Evolutionary conservation across 176 grass and related monocot genomes (phyloP).

Genomic region (Lolium multiflorum): DNA sequence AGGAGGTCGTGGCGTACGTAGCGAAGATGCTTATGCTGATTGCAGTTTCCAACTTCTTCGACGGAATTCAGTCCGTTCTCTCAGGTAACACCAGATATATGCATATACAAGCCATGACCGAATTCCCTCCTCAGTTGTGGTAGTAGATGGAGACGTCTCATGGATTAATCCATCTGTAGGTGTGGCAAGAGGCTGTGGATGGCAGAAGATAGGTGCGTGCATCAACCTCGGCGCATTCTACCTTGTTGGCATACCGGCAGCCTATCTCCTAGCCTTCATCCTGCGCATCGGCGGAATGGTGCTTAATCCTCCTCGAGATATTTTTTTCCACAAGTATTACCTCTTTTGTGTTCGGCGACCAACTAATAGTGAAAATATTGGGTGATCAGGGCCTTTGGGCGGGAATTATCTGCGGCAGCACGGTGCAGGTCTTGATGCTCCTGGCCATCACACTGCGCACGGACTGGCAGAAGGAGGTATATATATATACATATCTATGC

Average conservation of each 20-base stretch:
- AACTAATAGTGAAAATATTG: neutral
- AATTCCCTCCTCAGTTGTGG: too few relatives aligned
- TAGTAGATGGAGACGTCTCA: too few relatives aligned
- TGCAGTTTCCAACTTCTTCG: slow-evolving; percentile 46
- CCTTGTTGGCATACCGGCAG: slow-evolving; percentile 55
- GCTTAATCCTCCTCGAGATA: neutral
- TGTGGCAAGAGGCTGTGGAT: slow-evolving; percentile 73
- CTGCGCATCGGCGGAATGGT: slow-evolving; percentile 62
- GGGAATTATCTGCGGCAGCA: slow-evolving; percentile 63
- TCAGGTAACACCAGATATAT: slow-evolving; percentile 32
- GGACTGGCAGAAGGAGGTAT: slow-evolving; percentile 76
- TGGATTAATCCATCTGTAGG: slow-evolving; percentile 34
- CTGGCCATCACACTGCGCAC: slow-evolving; percentile 51
- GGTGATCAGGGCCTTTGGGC: slow-evolving; percentile 67
- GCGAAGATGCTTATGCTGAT: slow-evolving; percentile 64
- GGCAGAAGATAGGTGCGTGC: slow-evolving; percentile 72
- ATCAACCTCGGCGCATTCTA: slow-evolving; percentile 80
- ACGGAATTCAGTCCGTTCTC: slow-evolving; percentile 44
- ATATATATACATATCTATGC: neutral
- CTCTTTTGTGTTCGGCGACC: neutral
- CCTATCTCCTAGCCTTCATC: slow-evolving; percentile 66
- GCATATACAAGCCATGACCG: too few relatives aligned
- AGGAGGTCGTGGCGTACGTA: slow-evolving; percentile 65
- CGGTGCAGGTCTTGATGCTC: slow-evolving; percentile 60
- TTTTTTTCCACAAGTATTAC: neutral